Base-by-base conservation (phyloP, 768 basidiomycete genomes). In the Lentinula edodes region DNA sequence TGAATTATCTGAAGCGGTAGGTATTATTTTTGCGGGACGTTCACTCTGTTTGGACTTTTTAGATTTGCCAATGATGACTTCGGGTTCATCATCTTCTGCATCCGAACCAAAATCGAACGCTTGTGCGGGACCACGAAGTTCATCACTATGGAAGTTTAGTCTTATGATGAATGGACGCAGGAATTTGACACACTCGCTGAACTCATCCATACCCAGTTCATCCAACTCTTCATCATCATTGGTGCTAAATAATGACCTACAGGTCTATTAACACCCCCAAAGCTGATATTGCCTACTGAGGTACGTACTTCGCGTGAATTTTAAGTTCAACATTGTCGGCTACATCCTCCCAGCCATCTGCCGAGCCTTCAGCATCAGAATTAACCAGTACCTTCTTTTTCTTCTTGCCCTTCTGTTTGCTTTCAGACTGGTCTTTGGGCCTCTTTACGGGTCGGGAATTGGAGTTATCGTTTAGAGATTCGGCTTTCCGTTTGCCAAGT, bases 401-500 rank as follows among this genome's bases (percentile, higher is more conserved):
- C 67, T 65, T 68, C 53, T 67, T 69, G 48, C 63, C 62, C 62
- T 69, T 63, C 56, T 51, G 61, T 61, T 73, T 70, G 48, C 61
- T 57, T 66, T 69, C 67, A 45, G 63, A 65, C 62, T 52, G 59
- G 4, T 79, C 78, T 71, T 80, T 83, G 38, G 69, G 65, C 66
- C 78, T 83, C 73, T 85, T 84, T 5, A 70, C 66, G 32, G 82
- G 80, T 42, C 79, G 69, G 39, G 60, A 51, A 35, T 69, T 67
- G 32, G 69, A 57, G 62, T 74, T 73, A 58, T 72, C 75, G 54
- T 75, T 74, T 6, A 64, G 66, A 41, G 73, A 73, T 41, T 75
- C 77, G 28, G 86, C 87, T 72, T 91, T 93, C 46, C 91, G 87
- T 71, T 93, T 93, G 43, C 88, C 87, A 13, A 84, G 76, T 63